Evolutionary conservation across 768 basidiomycete genomes (phyloP).

Genomic region (Pleurotus salmoneostramineus): DNA sequence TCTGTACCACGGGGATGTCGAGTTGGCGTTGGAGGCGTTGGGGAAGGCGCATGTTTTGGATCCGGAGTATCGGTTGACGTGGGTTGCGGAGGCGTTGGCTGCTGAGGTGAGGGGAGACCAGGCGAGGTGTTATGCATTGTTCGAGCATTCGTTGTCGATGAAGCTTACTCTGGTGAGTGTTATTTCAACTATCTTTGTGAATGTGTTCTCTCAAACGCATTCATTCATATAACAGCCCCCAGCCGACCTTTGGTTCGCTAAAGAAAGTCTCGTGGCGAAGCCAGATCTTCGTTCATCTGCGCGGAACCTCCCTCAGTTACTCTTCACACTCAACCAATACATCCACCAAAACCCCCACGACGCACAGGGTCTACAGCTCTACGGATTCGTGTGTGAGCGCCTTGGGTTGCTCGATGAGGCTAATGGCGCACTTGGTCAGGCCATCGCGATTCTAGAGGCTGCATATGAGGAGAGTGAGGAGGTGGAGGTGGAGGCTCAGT

Average conservation of each 20-base stretch:
- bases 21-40: constrained; percentile 84
- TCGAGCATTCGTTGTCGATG: constrained; percentile 70
- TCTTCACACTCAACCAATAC: constrained; percentile 80
- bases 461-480: constrained; percentile 89
- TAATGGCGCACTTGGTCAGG: constrained; percentile 48
- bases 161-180: constrained; percentile 52
- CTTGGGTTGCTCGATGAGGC: constrained; percentile 69
- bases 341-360: constrained; percentile 64
- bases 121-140: constrained; percentile 59
- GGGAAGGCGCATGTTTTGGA: constrained; percentile 87
- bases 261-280: constrained; percentile 36
- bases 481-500: constrained; percentile 69
- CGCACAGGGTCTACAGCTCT: constrained; percentile 75
- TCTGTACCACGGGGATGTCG: constrained; percentile 70
- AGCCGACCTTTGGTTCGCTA: constrained; percentile 76
- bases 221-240: constrained; percentile 50
- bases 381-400: constrained; percentile 81
- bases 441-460: constrained; percentile 75
- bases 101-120: constrained; percentile 57
- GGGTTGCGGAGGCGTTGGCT: constrained; percentile 86
- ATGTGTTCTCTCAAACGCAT: not conserved
- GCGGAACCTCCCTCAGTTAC: constrained; percentile 66
- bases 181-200: not conserved
- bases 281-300: constrained; percentile 13
- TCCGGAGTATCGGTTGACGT: constrained; percentile 83